A percentile compares a stretch with the other conserved stretches of the same genome.
These are phyloP conservation scores for Collybia mongolica DNA, from an alignment of 768 basidiomycete species.

Conservation along the genomic window DNA sequence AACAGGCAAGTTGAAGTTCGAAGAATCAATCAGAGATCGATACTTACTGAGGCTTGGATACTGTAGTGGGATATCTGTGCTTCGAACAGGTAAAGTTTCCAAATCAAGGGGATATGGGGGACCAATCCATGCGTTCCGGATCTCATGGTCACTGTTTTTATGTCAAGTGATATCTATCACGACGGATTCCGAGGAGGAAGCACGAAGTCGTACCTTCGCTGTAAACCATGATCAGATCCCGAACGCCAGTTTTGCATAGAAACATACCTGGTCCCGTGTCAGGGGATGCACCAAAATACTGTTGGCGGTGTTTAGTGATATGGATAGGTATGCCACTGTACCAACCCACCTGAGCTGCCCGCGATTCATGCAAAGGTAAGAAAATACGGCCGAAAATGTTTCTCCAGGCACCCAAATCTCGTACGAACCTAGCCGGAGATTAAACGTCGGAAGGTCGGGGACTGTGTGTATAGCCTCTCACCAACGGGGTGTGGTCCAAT, in stretches of 20 bases:
- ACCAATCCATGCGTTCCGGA: conserved; percentile 74
- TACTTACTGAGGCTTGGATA: conserved; percentile 63
- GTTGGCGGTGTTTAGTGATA: background rate
- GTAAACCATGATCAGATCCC: conserved; percentile 1
- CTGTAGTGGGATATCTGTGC: conserved; percentile 59
- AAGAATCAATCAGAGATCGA: background rate
- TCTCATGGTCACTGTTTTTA: conserved; percentile 60
- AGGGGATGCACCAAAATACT: conserved; percentile 77
- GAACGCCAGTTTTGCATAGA: conserved; percentile 1
- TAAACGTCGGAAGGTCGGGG: too few relatives aligned
- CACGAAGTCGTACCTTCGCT: conserved; percentile 47
- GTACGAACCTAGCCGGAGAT: conserved; percentile 56
- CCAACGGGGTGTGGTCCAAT: conserved; percentile 79
- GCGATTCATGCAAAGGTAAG: conserved; percentile 68
- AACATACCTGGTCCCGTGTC: conserved; percentile 64
- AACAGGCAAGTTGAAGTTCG: background rate
- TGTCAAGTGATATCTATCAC: background rate
- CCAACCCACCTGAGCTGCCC: conserved; percentile 62
- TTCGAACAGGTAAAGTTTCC: conserved; percentile 47
- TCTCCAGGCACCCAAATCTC: conserved; percentile 80
- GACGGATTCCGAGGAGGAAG: background rate
- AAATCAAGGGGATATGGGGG: conserved; percentile 69
- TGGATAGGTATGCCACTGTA: too few relatives aligned
- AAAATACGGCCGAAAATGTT: conserved; percentile 74
- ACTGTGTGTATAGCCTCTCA: conserved; percentile 23